Evolutionary conservation across 805 yeast species (phyloP).

Genomic region (Lipomyces yamanashiensis): DNA sequence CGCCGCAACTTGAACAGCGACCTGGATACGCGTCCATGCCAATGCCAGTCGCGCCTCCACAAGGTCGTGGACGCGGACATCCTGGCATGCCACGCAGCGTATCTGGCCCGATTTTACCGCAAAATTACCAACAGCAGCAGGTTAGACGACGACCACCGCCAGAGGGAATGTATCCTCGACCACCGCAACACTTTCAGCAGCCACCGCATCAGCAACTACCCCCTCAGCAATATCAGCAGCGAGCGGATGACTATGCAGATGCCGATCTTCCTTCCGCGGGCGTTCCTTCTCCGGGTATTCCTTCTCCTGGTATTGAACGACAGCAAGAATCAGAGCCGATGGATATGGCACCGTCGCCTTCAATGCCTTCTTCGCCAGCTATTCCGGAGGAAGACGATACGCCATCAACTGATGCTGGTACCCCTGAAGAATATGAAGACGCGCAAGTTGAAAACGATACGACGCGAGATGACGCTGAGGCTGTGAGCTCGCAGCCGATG

Average conservation of each 20-base stretch:
- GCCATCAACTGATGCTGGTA: not conserved
- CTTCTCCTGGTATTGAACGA: not conserved
- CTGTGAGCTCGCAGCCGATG: not conserved
- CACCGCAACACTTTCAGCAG: not conserved
- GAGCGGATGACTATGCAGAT: slow-evolving; percentile 3
- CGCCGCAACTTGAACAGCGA: slow-evolving; percentile 8
- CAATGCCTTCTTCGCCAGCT: not conserved
- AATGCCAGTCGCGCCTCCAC: slow-evolving; percentile 14
- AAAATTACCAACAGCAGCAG: not conserved
- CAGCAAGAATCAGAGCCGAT: not conserved
- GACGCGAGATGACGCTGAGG: not conserved
- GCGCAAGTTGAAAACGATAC: not conserved
- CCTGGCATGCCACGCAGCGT: slow-evolving; percentile 15
- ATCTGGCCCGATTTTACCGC: slow-evolving; percentile 8
- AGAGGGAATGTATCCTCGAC: not conserved
- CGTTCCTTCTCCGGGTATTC: not conserved
- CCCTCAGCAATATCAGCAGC: not conserved
- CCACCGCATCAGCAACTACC: slow-evolving; percentile 1
- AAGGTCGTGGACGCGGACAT: slow-evolving; percentile 9
- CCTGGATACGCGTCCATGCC: slow-evolving; percentile 15
- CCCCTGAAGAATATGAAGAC: not conserved
- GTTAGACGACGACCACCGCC: slow-evolving; percentile 1
- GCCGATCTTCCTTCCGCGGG: not conserved
- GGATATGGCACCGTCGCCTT: not conserved
- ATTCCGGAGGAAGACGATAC: not conserved